These are phyloP conservation scores for Neofusicoccum parvum DNA, from an alignment of 2,329 filamentous ascomycete genomes.

Conservation along the genomic window DNA sequence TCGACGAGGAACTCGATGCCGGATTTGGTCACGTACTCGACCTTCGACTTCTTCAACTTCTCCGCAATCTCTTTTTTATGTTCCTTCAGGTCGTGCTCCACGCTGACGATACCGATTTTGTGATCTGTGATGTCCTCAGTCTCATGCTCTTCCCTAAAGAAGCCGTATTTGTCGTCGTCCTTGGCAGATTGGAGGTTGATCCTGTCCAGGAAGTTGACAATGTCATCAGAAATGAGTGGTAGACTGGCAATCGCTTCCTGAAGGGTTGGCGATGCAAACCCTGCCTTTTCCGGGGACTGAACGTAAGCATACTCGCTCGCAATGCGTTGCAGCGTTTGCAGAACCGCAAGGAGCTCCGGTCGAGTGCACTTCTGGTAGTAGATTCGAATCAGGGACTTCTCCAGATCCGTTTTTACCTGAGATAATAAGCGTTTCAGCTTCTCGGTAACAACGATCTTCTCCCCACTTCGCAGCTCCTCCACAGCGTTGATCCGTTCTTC, in stretches of 20 bases:
- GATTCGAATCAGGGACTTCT: constrained; percentile 90
- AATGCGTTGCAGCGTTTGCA: constrained; percentile 84
- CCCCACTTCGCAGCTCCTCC: constrained; percentile 75
- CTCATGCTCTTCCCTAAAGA: constrained; percentile 86
- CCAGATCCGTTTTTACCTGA: constrained; percentile 77
- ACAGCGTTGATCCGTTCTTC: constrained; percentile 82
- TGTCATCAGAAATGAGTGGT: constrained; percentile 72
- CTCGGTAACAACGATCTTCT: constrained; percentile 69
- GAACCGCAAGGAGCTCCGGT: constrained; percentile 79
- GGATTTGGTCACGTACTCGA: constrained; percentile 79
- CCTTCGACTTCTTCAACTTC: constrained; percentile 69
- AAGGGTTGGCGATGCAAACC: constrained; percentile 72
- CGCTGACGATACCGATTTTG: constrained; percentile 88
- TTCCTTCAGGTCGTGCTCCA: constrained; percentile 83
- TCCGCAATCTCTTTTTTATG: constrained; percentile 72
- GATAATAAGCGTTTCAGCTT: constrained; percentile 72
- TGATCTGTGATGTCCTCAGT: constrained; percentile 87
- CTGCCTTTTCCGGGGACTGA: constrained; percentile 65
- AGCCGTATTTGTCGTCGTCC: constrained; percentile 87
- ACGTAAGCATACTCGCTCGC: constrained; percentile 73
- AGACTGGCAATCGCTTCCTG: constrained; percentile 72
- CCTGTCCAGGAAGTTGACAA: constrained; percentile 75
- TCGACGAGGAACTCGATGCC: constrained; percentile 96
- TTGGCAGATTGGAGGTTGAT: constrained; percentile 85
- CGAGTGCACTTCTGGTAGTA: constrained; percentile 97